Conservation (phyloP, 1,284 basidiomycete genomes). For the Apiotrichum laibachii region DNA sequence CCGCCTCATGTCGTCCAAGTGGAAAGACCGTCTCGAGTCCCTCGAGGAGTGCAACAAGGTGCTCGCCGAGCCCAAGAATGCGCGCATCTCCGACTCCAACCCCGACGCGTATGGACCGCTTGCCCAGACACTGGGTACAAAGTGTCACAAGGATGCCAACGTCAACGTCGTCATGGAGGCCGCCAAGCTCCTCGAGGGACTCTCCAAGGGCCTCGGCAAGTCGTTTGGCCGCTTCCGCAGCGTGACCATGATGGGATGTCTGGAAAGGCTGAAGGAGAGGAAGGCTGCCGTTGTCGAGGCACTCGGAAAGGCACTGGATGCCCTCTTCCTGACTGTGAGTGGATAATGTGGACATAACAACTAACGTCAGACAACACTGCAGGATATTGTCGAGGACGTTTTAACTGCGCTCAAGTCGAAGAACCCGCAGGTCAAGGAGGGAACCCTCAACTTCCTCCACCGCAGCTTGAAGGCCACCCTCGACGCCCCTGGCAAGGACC, state of each 20-base stretch:
- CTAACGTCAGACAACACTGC: constrained; percentile 64
- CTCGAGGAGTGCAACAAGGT: constrained; percentile 78
- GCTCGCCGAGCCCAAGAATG: constrained; percentile 62
- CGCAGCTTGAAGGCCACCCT: constrained; percentile 71
- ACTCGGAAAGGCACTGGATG: constrained; percentile 83
- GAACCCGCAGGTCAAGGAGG: constrained; percentile 96
- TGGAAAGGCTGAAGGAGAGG: constrained; percentile 92
- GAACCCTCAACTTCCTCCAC: constrained; percentile 81
- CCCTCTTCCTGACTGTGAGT: constrained; percentile 77
- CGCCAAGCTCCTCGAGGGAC: constrained; percentile 76
- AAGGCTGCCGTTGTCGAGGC: constrained; percentile 87
- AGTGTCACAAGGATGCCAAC: constrained; percentile 87
- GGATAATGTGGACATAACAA: constrained; percentile 6
- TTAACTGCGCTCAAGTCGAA: constrained; percentile 77
- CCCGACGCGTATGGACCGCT: constrained; percentile 49
- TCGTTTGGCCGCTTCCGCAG: constrained; percentile 74
- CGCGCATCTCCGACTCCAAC: constrained; percentile 73
- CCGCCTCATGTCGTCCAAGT: constrained; percentile 82
- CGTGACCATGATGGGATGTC: constrained; percentile 69
- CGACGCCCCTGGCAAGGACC: constrained; percentile 62
- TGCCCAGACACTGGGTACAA: constrained; percentile 65
- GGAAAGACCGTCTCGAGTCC: constrained; percentile 96
- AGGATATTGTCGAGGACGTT: constrained; percentile 82
- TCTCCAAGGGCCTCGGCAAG: constrained; percentile 78
- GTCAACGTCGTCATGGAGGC: constrained; percentile 92